Evolutionary conservation across 768 basidiomycete species (phyloP).

Genomic region (Sutorius australiensis): DNA sequence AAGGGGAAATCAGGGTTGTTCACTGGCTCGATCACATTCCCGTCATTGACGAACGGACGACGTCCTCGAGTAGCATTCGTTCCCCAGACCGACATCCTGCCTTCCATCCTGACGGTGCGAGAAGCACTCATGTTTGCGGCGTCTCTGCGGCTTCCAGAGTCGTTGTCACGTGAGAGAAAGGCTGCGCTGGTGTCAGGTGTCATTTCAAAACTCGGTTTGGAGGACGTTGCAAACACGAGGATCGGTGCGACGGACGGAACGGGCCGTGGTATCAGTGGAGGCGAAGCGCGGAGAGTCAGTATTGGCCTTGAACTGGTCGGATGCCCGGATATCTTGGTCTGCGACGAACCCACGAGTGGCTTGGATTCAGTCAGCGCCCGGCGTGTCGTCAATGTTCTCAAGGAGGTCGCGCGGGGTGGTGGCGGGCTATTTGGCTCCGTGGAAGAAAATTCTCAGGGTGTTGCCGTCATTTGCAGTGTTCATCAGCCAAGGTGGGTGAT

Average conservation of each 20-base stretch:
- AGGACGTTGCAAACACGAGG: constrained; percentile 60
- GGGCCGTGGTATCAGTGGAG: constrained; percentile 82
- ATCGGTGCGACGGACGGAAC: constrained; percentile 67
- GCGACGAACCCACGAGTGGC: constrained; percentile 83
- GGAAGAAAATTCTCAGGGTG: constrained; percentile 48
- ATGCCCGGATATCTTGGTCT: constrained; percentile 75
- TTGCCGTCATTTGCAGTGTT: constrained; percentile 81
- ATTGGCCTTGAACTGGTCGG: constrained; percentile 89
- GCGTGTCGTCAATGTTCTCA: constrained; percentile 73
- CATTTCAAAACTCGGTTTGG: constrained; percentile 75
- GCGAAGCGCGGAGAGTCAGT: constrained; percentile 86
- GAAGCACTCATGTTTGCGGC: constrained; percentile 87
- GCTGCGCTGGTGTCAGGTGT: constrained; percentile 61
- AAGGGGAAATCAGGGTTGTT: constrained; percentile 72
- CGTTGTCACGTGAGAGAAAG: constrained; percentile 58
- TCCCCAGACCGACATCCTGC: constrained; percentile 82
- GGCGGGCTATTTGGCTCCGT: constrained; percentile 21
- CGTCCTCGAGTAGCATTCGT: constrained; percentile 75
- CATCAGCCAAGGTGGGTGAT: constrained; percentile 73
- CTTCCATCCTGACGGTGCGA: constrained; percentile 71
- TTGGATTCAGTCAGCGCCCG: constrained; percentile 87
- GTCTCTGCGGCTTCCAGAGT: constrained; percentile 77
- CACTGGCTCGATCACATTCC: constrained; percentile 63
- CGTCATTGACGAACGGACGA: constrained; percentile 30
- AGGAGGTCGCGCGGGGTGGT: constrained; percentile 60